These are phyloP conservation scores for Pleurotus tuber-regium DNA, from an alignment of 768 basidiomycete species.

Conservation along the genomic window DNA sequence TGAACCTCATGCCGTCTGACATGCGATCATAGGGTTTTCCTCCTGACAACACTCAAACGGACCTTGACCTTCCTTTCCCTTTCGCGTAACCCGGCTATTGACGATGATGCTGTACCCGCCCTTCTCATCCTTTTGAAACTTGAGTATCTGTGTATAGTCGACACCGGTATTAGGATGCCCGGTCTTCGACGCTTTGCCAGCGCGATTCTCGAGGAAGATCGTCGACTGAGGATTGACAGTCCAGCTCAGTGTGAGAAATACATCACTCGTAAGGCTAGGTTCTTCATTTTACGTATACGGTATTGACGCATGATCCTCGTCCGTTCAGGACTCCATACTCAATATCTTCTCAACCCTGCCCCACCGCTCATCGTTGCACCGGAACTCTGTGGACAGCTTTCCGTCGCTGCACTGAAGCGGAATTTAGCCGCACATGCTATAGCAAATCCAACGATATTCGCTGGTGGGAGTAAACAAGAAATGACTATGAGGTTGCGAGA, in stretches of 20 bases:
- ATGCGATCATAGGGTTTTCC: conserved; percentile 43
- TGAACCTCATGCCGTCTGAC: conserved; percentile 10
- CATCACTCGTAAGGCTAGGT: conserved; percentile 41
- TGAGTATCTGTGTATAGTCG: conserved; percentile 47
- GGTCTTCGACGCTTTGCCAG: conserved; percentile 53
- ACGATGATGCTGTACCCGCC: conserved; percentile 56
- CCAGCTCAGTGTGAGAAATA: conserved; percentile 53
- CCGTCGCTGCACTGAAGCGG: conserved; percentile 45
- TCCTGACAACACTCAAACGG: conserved; percentile 53
- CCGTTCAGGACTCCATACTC: conserved; percentile 38
- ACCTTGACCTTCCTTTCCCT: conserved; percentile 53
- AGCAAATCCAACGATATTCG: conserved; percentile 41
- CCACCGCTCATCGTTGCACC: conserved; percentile 52
- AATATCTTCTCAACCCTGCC: conserved; percentile 44
- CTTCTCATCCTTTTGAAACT: conserved; percentile 47
- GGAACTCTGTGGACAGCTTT: conserved; percentile 36
- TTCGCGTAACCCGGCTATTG: conserved; percentile 48
- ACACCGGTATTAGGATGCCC: conserved; percentile 52
- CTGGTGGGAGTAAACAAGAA: conserved; percentile 45
- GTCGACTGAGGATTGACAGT: conserved; percentile 50
- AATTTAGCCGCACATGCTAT: conserved; percentile 58
- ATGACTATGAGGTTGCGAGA: conserved; percentile 44
- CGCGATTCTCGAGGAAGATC: conserved; percentile 31
- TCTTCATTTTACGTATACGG: neutral
- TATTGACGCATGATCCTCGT: neutral